phyloP scores from a whole-genome alignment of 2,329 filamentous ascomycete species.

The Endoconidiophora laricicola region DNA sequence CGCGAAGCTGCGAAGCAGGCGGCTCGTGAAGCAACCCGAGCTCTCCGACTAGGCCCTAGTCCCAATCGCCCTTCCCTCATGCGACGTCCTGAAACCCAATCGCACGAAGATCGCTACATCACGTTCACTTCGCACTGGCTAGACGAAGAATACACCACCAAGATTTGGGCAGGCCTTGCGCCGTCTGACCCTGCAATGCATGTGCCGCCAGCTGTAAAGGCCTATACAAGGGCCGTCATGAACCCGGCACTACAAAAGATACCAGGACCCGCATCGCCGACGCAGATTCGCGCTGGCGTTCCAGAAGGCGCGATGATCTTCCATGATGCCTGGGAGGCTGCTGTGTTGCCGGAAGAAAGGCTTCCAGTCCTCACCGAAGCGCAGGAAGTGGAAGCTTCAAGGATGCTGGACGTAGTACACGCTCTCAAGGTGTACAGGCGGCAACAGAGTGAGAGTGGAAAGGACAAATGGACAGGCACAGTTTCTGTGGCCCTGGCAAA shows the following conservation, averaged over 20 bases:
- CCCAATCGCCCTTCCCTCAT: not conserved
- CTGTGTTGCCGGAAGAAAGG: constrained; percentile 21
- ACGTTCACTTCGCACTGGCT: constrained; percentile 16
- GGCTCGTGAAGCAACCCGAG: constrained; percentile 4
- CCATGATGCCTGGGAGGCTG: constrained; percentile 34
- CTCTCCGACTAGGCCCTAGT: constrained; percentile 11
- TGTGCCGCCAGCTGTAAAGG: constrained; percentile 9
- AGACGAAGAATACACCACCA: constrained; percentile 18
- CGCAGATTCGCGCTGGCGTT: constrained; percentile 33
- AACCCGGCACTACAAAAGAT: constrained; percentile 19
- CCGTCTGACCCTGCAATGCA: constrained; percentile 13
- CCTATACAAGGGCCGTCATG: constrained; percentile 21
- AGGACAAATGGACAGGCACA: constrained; percentile 2
- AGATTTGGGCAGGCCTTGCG: constrained; percentile 18
- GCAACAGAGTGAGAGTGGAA: not conserved
- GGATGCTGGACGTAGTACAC: constrained; percentile 6
- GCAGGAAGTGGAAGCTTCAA: constrained; percentile 2
- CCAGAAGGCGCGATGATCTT: constrained; percentile 30
- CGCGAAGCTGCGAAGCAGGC: constrained; percentile 11
- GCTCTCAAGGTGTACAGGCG: not conserved
- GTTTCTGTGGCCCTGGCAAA: constrained; percentile 1
- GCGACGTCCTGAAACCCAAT: constrained; percentile 2
- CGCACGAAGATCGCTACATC: constrained; percentile 8
- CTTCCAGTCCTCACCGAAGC: not conserved
- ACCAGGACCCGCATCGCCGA: constrained; percentile 31